These are phyloP conservation scores for Penicillium dipodomyicola DNA, from an alignment of 495 filamentous ascomycete species.

Conservation along the genomic window DNA sequence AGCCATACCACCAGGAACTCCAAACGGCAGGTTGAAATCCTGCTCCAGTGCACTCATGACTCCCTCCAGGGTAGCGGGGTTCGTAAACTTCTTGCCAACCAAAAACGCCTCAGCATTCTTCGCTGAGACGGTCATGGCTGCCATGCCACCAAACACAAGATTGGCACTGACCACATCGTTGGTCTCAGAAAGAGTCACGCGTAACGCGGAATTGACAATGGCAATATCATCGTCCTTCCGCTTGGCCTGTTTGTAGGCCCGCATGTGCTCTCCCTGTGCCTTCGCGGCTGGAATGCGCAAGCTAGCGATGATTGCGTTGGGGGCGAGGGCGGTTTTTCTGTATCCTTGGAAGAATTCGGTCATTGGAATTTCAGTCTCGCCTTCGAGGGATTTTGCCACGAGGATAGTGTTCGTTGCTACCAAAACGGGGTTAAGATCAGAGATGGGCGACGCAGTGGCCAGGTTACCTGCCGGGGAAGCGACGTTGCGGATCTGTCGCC, in stretches of 20 bases:
- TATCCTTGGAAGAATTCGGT: slow-evolving; percentile 90
- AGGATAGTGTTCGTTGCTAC: slow-evolving; percentile 81
- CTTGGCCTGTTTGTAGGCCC: slow-evolving; percentile 94
- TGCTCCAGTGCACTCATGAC: slow-evolving; percentile 81
- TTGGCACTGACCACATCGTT: slow-evolving; percentile 67
- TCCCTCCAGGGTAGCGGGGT: slow-evolving; percentile 78
- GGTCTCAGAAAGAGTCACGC: slow-evolving; percentile 62
- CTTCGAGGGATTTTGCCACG: slow-evolving; percentile 68
- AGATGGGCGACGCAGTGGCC: slow-evolving; percentile 93
- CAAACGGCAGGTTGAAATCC: slow-evolving; percentile 82
- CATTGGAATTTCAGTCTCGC: slow-evolving; percentile 84
- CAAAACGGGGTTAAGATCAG: slow-evolving; percentile 92
- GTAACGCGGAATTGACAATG: slow-evolving; percentile 83
- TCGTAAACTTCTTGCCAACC: slow-evolving; percentile 72
- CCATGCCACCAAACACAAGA: slow-evolving; percentile 90
- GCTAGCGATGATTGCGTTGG: slow-evolving; percentile 78
- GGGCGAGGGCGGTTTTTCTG: slow-evolving; percentile 75
- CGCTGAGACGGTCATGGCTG: slow-evolving; percentile 78
- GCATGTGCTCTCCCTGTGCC: slow-evolving; percentile 47
- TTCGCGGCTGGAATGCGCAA: slow-evolving; percentile 77
- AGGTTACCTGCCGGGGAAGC: slow-evolving; percentile 95
- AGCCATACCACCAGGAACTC: slow-evolving; percentile 94
- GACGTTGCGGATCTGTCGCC: slow-evolving; percentile 93
- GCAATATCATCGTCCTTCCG: slow-evolving; percentile 97
- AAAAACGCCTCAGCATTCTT: slow-evolving; percentile 71